Percentiles rank a stretch among this genome's conserved stretches.
phyloP scores from a whole-genome alignment of 1,284 basidiomycete genomes.

The Puccinia horiana region DNA sequence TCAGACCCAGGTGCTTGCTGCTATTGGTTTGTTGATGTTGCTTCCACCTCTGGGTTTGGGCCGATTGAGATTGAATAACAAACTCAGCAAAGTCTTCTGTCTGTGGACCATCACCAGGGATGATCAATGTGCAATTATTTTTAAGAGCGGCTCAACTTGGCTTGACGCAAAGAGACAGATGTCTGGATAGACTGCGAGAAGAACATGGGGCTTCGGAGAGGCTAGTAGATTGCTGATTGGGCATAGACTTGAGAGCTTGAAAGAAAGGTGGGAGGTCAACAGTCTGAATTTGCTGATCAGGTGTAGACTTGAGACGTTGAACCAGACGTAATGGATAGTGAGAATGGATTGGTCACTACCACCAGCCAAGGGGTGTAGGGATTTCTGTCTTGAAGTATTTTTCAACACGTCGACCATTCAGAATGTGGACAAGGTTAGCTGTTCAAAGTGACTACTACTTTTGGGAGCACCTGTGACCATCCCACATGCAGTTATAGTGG shows the following conservation, averaged over 20 bases:
- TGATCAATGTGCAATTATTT: constrained; percentile 46
- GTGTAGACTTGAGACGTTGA: neutral
- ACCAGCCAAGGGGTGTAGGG: neutral
- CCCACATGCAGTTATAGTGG: neutral
- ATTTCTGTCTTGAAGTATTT: neutral
- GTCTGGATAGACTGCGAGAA: constrained; percentile 10
- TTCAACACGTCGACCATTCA: constrained; percentile 26
- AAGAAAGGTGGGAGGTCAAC: neutral
- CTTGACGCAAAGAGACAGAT: constrained; percentile 32
- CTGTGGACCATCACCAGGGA: constrained; percentile 51
- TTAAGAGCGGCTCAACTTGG: constrained; percentile 22
- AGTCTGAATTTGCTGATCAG: neutral
- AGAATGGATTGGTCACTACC: constrained; percentile 31
- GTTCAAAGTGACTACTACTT: constrained; percentile 32
- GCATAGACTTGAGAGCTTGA: constrained; percentile 5
- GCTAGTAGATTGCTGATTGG: constrained; percentile 49
- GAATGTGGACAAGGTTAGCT: constrained; percentile 42
- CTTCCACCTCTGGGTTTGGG: constrained; percentile 64
- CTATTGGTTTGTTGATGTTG: constrained; percentile 40
- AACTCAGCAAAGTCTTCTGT: constrained; percentile 64
- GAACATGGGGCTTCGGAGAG: constrained; percentile 1
- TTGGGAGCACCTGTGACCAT: neutral
- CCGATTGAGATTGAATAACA: constrained; percentile 64
- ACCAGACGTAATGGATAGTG: constrained; percentile 13
- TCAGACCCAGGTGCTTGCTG: neutral